Evolutionary conservation across 129 eudicot genomes (phyloP).

Genomic region (Heracleum sosnowskyi): DNA sequence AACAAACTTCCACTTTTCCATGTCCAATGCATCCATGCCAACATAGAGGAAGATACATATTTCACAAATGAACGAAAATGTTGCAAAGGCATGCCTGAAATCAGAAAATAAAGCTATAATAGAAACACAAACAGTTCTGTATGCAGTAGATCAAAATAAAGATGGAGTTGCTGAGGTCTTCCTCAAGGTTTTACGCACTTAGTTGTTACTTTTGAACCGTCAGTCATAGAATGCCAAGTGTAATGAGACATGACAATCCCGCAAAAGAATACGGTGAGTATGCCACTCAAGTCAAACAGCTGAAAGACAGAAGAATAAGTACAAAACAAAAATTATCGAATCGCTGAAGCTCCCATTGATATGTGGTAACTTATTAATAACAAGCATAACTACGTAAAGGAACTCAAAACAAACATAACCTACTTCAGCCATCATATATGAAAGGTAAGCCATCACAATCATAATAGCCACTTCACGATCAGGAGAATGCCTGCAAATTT

Average conservation of each 20-base stretch:
- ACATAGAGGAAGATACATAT: constrained; percentile 80
- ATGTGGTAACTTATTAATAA: background rate
- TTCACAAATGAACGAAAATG: constrained; percentile 77
- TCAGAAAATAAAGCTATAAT: background rate
- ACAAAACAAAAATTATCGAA: background rate
- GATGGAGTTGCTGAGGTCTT: background rate
- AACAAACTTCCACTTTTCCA: constrained; percentile 71
- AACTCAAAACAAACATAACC: background rate
- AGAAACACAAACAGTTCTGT: constrained; percentile 8
- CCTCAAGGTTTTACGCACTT: constrained; percentile 32
- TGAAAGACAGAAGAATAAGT: constrained; percentile 18
- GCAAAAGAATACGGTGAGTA: constrained; percentile 83
- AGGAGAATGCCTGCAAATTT: constrained; percentile 62
- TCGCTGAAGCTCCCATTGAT: background rate
- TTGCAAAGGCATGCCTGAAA: constrained; percentile 74
- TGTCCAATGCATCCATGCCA: constrained; percentile 92
- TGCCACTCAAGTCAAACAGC: constrained; percentile 79
- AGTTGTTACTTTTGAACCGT: constrained; percentile 61
- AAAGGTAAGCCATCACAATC: constrained; percentile 83
- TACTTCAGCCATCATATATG: constrained; percentile 79
- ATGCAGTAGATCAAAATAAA: background rate
- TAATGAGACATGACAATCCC: constrained; percentile 95
- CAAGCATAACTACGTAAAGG: background rate
- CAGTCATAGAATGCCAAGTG: constrained; percentile 81
- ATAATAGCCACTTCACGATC: constrained; percentile 79